phyloP scores from a whole-genome alignment of 1,139 yeast species.

The Pichia cactophila region DNA sequence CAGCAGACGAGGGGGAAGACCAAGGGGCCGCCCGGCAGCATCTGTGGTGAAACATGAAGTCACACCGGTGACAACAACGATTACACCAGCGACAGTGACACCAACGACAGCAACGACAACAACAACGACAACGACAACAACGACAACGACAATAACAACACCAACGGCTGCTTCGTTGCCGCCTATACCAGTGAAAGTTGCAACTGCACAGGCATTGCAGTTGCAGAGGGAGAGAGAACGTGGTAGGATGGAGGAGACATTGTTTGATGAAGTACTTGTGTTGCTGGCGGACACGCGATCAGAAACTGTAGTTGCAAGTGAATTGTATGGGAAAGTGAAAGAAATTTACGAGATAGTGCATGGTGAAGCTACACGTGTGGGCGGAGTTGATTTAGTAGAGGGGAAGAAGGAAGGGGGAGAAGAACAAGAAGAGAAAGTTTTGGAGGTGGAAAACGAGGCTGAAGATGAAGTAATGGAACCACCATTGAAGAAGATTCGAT shows the following conservation, averaged over 20 bases:
- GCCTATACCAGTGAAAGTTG: not conserved
- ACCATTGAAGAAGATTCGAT: constrained; percentile 9
- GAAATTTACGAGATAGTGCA: not conserved
- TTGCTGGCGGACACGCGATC: not conserved
- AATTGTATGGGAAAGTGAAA: not conserved
- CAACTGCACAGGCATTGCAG: not conserved
- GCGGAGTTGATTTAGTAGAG: not conserved
- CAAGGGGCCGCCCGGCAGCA: constrained; percentile 2
- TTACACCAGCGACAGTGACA: not conserved
- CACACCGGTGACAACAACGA: not conserved
- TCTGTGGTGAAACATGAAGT: not conserved
- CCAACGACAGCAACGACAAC: not conserved
- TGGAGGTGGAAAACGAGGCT: constrained; percentile 7
- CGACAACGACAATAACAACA: not conserved
- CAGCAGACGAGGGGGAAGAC: not conserved
- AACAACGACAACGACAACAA: not conserved
- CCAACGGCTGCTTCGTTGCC: not conserved
- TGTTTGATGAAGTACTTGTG: not conserved
- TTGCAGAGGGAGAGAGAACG: not conserved
- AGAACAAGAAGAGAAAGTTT: not conserved
- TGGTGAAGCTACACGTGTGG: not conserved
- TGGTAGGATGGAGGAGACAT: not conserved
- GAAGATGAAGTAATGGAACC: constrained; percentile 2
- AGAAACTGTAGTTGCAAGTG: not conserved
- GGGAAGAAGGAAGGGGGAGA: not conserved